A percentile compares a stretch with the other conserved stretches of the same genome.
Conservation (phyloP, 768 basidiomycete genomes). For the Punctularia strigosozonata region DNA sequence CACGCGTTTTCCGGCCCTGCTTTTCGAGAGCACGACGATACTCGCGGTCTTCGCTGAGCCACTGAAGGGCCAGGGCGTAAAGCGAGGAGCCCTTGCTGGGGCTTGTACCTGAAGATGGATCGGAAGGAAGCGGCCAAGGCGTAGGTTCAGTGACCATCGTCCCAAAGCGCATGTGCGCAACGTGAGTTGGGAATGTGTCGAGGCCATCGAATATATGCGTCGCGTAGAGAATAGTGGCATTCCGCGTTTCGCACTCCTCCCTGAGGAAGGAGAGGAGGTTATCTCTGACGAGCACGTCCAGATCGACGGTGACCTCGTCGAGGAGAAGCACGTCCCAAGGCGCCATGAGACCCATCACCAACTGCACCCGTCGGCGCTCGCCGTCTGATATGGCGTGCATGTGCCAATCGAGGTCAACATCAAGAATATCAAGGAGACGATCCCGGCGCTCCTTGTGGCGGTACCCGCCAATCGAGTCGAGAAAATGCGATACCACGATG, state of each 20-base stretch:
- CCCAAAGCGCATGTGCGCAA: conserved; percentile 87
- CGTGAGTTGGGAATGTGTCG: conserved; percentile 82
- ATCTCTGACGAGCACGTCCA: conserved; percentile 90
- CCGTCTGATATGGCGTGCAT: conserved; percentile 97
- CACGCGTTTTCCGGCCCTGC: conserved; percentile 43
- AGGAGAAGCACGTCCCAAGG: conserved; percentile 89
- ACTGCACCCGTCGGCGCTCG: conserved; percentile 85
- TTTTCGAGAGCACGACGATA: conserved; percentile 47
- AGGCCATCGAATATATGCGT: conserved; percentile 97
- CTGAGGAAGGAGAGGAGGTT: conserved; percentile 85
- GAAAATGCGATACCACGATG: conserved; percentile 83
- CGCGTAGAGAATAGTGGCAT: conserved; percentile 88
- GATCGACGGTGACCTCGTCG: conserved; percentile 95
- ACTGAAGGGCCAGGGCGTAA: conserved; percentile 68
- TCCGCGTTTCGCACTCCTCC: conserved; percentile 64
- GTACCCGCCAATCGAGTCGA: conserved; percentile 97
- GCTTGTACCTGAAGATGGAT: conserved; percentile 11
- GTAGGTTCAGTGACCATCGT: conserved; percentile 53
- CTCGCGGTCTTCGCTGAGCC: conserved; percentile 80
- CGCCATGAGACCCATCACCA: conserved; percentile 92
- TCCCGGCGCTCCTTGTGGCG: conserved; percentile 85
- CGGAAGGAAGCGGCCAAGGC: conserved; percentile 48
- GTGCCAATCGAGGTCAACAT: conserved; percentile 92
- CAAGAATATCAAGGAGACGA: conserved; percentile 76
- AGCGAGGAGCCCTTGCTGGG: no score